These are phyloP conservation scores for Speleostelium caveatum DNA, from an alignment of 78 protist genomes.

Conservation along the genomic window DNA sequence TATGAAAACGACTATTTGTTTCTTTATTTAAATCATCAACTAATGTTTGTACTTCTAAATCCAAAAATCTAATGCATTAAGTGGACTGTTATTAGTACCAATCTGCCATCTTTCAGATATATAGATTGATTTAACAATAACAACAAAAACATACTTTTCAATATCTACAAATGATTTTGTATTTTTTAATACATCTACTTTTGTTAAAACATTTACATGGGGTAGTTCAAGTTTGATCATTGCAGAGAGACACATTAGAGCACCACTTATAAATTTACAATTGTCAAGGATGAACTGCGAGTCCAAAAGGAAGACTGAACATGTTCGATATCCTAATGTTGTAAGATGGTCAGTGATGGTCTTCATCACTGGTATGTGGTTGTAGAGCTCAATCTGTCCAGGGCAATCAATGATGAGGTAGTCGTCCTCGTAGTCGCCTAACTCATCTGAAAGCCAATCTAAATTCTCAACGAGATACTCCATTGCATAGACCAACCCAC, in stretches of 20 bases:
- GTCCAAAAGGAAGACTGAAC: conserved; percentile 92
- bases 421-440: conserved; percentile 96
- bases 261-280: conserved; percentile 84
- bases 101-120: not conserved
- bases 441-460: conserved; percentile 93
- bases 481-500: conserved; percentile 96
- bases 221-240: conserved; percentile 97
- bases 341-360: conserved; percentile 79
- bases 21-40: conserved; percentile 25
- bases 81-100: not conserved
- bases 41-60: conserved; percentile 47
- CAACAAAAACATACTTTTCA: conserved; percentile 19
- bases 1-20: conserved; percentile 51
- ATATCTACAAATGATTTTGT: conserved; percentile 22
- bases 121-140: conserved; percentile 3
- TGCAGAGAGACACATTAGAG: conserved; percentile 89
- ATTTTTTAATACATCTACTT: conserved; percentile 89
- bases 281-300: conserved; percentile 86
- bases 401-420: conserved; percentile 98
- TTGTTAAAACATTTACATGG: conserved; percentile 95
- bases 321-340: conserved; percentile 61
- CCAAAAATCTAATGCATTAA: conserved; percentile 60
- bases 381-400: conserved; percentile 97
- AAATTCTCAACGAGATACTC: conserved; percentile 93
- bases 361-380: conserved; percentile 94